A percentile compares a stretch with the other conserved stretches of the same genome.
Evolutionary conservation across 1,284 basidiomycete genomes (phyloP).

Genomic region (Lentinula novae-zelandiae): DNA sequence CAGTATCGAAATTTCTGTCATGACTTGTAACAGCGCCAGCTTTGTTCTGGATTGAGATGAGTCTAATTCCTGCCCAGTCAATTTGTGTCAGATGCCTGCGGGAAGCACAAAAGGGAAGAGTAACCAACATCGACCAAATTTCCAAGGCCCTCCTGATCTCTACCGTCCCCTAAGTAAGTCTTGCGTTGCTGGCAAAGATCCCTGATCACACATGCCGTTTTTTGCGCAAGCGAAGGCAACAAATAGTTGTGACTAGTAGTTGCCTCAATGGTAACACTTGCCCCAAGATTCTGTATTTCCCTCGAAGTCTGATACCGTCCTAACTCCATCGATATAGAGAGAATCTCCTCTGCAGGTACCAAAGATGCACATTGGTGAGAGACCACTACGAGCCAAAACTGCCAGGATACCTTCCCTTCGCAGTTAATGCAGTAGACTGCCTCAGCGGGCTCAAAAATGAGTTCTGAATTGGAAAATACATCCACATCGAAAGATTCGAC

Average conservation of each 20-base stretch:
- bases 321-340: background rate
- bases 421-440: slow-evolving; percentile 30
- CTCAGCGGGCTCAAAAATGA: slow-evolving; percentile 20
- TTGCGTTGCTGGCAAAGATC: background rate
- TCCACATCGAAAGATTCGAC: background rate
- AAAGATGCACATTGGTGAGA: slow-evolving; percentile 6
- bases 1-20: slow-evolving; percentile 23
- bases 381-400: slow-evolving; percentile 35
- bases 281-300: background rate
- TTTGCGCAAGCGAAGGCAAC: background rate
- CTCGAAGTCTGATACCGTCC: background rate
- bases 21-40: slow-evolving; percentile 29
- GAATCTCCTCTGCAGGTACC: slow-evolving; percentile 1
- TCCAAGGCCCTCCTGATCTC: slow-evolving; percentile 22
- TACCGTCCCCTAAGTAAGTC: background rate
- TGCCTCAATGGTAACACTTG: too few relatives aligned
- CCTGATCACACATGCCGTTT: background rate
- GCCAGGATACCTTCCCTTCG: slow-evolving; percentile 38
- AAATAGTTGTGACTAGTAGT: background rate
- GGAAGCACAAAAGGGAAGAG: background rate
- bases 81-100: background rate
- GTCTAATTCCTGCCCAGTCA: slow-evolving; percentile 21
- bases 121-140: slow-evolving; percentile 32
- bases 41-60: slow-evolving; percentile 25
- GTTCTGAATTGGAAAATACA: slow-evolving; percentile 23